phyloP scores from a whole-genome alignment of 1,284 basidiomycete species.

The Heliocybe sulcata region DNA sequence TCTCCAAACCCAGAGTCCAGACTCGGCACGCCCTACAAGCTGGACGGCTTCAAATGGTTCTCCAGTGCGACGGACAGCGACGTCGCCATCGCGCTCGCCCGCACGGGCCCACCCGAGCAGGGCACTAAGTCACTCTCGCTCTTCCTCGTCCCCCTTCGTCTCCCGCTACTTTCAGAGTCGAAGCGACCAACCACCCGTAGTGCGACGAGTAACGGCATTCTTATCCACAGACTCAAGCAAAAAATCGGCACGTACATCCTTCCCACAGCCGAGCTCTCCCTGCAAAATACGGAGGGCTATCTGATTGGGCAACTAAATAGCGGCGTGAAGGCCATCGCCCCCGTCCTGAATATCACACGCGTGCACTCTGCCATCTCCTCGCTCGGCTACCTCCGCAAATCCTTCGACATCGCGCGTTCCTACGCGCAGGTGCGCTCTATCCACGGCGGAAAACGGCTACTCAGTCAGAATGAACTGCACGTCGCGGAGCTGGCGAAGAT shows the following conservation, averaged over 20 bases:
- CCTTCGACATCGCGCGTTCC: slow-evolving; percentile 54
- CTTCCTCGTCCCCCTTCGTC: slow-evolving; percentile 61
- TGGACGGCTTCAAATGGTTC: slow-evolving; percentile 81
- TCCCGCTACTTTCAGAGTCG: slow-evolving; percentile 34
- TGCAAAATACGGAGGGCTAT: slow-evolving; percentile 57
- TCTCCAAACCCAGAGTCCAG: slow-evolving; percentile 8
- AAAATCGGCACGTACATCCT: slow-evolving; percentile 74
- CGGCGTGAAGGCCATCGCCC: slow-evolving; percentile 66
- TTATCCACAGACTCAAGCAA: slow-evolving; percentile 69
- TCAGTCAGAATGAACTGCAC: slow-evolving; percentile 54
- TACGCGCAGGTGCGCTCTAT: slow-evolving; percentile 56
- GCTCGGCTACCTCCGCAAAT: slow-evolving; percentile 52
- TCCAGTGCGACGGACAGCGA: slow-evolving; percentile 77
- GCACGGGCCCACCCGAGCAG: slow-evolving; percentile 44
- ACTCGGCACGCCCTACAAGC: slow-evolving; percentile 45
- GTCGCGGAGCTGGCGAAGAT: slow-evolving; percentile 54
- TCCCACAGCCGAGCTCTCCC: slow-evolving; percentile 72
- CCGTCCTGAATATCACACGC: slow-evolving; percentile 74
- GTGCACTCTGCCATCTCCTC: slow-evolving; percentile 59
- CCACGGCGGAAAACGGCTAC: slow-evolving; percentile 36
- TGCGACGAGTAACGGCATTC: slow-evolving; percentile 59
- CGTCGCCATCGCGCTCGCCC: slow-evolving; percentile 63
- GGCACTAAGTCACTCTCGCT: slow-evolving; percentile 65
- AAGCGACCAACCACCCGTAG: not conserved
- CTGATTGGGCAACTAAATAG: slow-evolving; percentile 54